A percentile compares a stretch with the other conserved stretches of the same genome.
These are phyloP conservation scores for Solanum aculeatissimum DNA, from an alignment of 305 asterid genomes.

Conservation along the genomic window DNA sequence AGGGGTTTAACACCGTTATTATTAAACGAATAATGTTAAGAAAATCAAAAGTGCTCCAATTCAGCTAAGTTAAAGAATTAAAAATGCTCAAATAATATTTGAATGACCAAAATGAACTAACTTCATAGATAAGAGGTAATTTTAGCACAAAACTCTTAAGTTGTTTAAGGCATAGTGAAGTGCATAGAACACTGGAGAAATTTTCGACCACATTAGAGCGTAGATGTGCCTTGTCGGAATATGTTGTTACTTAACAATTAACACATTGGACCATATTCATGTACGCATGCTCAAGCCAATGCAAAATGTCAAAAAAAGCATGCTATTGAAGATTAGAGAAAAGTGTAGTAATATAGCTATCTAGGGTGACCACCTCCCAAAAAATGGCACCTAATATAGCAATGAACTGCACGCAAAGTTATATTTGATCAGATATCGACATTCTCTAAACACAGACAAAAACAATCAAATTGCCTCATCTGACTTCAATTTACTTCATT, in stretches of 20 bases:
- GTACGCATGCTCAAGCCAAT: background rate
- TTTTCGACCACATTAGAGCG: background rate
- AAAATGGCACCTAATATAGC: constrained; percentile 4
- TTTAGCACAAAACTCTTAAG: background rate
- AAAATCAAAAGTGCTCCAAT: background rate
- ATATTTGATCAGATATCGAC: background rate
- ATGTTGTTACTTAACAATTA: background rate
- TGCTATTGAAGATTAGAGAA: constrained; percentile 4
- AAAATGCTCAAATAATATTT: background rate
- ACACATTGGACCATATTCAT: background rate
- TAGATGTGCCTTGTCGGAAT: background rate
- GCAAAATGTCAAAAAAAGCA: constrained; percentile 11
- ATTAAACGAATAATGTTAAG: background rate
- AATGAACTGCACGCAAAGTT: background rate
- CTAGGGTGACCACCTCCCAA: constrained; percentile 16
- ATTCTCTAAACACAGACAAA: background rate
- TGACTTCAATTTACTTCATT: background rate
- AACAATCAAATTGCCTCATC: background rate
- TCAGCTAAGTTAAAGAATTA: background rate
- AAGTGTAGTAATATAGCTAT: background rate
- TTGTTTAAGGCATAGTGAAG: background rate
- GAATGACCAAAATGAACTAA: background rate
- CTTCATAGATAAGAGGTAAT: background rate
- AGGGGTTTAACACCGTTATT: background rate
- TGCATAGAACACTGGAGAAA: no score